Conservation (phyloP, 2,329 filamentous ascomycete species). For the Sclerotinia trifoliorum region DNA sequence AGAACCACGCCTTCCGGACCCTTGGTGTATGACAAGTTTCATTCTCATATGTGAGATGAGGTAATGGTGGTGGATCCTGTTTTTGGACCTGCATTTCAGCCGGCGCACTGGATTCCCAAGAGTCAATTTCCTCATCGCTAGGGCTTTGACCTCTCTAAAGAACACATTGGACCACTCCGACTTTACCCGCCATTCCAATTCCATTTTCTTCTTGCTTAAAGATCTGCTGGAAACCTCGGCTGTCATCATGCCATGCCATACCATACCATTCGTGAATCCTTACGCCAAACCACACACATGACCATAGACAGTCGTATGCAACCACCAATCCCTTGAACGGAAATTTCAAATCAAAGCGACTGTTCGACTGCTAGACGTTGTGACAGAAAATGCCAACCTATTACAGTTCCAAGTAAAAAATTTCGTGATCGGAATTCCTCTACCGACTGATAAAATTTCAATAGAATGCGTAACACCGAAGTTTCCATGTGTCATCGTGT, state of each 20-base stretch:
- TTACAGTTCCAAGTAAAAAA: background rate
- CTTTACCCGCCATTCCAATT: background rate
- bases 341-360: background rate
- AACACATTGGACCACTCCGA: slow-evolving; percentile 11
- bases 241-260: background rate
- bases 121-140: slow-evolving; percentile 8
- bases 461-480: background rate
- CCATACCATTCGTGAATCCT: background rate
- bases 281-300: background rate
- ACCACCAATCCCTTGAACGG: background rate
- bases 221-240: background rate
- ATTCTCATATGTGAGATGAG: slow-evolving; percentile 11
- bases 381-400: background rate
- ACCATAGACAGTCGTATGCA: background rate
- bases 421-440: slow-evolving; percentile 15
- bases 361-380: background rate
- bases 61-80: slow-evolving; percentile 12
- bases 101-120: slow-evolving; percentile 1
- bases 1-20: slow-evolving; percentile 15
- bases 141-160: slow-evolving; percentile 7
- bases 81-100: slow-evolving; percentile 13
- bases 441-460: slow-evolving; percentile 12
- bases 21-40: slow-evolving; percentile 20
- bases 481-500: slow-evolving; percentile 19
- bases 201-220: background rate